phyloP scores from a whole-genome alignment of 2,329 filamentous ascomycete genomes.

The Cytospora paraplurivora region DNA sequence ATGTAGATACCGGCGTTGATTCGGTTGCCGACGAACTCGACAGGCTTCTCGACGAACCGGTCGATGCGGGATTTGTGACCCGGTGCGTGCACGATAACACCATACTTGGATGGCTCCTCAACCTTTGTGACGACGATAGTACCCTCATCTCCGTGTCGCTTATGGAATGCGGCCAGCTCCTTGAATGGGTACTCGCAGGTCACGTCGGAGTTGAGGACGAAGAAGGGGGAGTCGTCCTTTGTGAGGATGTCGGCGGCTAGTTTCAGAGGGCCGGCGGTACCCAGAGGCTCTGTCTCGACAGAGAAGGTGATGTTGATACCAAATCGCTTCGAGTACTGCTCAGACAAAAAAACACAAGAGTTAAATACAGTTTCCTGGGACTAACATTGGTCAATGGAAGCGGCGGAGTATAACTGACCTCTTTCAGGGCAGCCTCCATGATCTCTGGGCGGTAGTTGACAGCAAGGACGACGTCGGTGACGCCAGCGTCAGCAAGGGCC shows the following conservation, averaged over 20 bases:
- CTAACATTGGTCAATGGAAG: neutral
- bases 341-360: neutral
- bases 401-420: constrained; percentile 57
- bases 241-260: constrained; percentile 88
- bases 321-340: constrained; percentile 84
- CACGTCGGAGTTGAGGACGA: constrained; percentile 97
- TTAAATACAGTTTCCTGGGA: neutral
- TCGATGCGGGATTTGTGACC: constrained; percentile 90
- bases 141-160: constrained; percentile 87
- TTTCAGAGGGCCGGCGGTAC: constrained; percentile 93
- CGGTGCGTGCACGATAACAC: constrained; percentile 96
- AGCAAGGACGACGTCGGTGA: constrained; percentile 95
- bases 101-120: constrained; percentile 98
- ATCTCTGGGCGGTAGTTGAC: constrained; percentile 99
- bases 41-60: constrained; percentile 98
- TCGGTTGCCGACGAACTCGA: constrained; percentile 97
- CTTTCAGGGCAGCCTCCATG: constrained; percentile 91
- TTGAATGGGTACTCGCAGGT: constrained; percentile 98
- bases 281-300: constrained; percentile 91
- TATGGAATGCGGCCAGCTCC: constrained; percentile 89
- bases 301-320: constrained; percentile 97
- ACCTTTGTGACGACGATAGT: constrained; percentile 99
- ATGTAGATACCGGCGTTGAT: constrained; percentile 99
- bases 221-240: constrained; percentile 94
- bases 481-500: constrained; percentile 87